Evolutionary conservation across 257 asterid species (phyloP).

Genomic region (Oldenlandia corymbosa): DNA sequence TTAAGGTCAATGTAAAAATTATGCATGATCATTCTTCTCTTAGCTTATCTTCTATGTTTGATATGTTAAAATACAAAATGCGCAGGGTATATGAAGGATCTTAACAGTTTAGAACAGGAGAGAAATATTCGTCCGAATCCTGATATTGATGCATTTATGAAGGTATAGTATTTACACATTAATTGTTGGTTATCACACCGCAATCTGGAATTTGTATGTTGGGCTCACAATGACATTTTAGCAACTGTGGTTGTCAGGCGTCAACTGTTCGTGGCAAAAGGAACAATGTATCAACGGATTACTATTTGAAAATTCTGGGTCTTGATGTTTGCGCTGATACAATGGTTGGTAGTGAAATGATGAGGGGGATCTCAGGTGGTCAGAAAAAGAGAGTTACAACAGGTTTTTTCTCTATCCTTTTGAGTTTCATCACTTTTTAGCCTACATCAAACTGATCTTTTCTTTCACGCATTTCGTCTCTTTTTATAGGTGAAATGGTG

Average conservation of each 20-base stretch:
- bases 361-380: conserved; percentile 88
- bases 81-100: conserved; percentile 65
- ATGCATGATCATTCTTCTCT: neutral
- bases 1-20: no score
- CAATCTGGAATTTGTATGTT: neutral
- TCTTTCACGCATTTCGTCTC: neutral
- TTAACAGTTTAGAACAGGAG: conserved; percentile 61
- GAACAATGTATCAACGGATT: conserved; percentile 78
- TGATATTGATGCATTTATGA: conserved; percentile 86
- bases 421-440: no score
- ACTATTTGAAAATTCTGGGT: conserved; percentile 81
- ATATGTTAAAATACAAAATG: neutral
- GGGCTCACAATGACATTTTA: neutral
- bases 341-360: conserved; percentile 78
- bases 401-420: conserved; percentile 25
- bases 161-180: conserved; percentile 38
- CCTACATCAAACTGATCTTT: neutral
- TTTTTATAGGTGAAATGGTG: conserved; percentile 72
- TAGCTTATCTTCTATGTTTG: neutral
- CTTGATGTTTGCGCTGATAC: conserved; percentile 82
- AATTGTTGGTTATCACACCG: neutral
- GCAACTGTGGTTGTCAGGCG: conserved; percentile 38
- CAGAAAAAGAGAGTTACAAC: conserved; percentile 87
- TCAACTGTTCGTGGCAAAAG: conserved; percentile 61
- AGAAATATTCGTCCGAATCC: conserved; percentile 63